Conservation (phyloP, 257 asterid genomes). For the Eucommia ulmoides region DNA sequence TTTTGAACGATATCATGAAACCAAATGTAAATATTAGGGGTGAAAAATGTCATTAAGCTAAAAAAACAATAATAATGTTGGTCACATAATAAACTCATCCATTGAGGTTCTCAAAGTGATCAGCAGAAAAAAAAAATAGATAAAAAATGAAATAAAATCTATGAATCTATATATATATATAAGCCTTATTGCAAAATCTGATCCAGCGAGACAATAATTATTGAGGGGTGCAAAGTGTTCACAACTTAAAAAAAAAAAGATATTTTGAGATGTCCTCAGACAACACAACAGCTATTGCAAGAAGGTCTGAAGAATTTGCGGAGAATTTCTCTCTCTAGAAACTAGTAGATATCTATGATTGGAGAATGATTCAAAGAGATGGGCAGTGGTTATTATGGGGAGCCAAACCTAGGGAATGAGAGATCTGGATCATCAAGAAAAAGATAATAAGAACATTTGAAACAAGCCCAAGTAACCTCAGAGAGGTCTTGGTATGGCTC, state of each 20-base stretch:
- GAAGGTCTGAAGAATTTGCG: not conserved
- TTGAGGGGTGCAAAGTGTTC: constrained; percentile 22
- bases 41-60: too few species aligned
- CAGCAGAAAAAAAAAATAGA: too few species aligned
- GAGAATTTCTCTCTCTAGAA: not conserved
- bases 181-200: too few species aligned
- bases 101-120: too few species aligned
- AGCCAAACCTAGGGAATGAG: constrained; percentile 33
- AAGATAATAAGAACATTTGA: constrained; percentile 43
- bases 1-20: too few species aligned
- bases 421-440: constrained; percentile 45
- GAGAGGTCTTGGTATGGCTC: constrained; percentile 90
- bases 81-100: too few species aligned
- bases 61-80: too few species aligned
- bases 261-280: not conserved
- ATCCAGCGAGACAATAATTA: constrained; percentile 90
- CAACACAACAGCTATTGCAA: not conserved
- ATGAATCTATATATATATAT: too few species aligned
- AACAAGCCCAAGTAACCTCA: constrained; percentile 88
- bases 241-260: constrained; percentile 55
- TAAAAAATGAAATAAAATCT: too few species aligned
- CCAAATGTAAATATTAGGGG: too few species aligned
- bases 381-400: constrained; percentile 68
- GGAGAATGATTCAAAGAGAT: constrained; percentile 11
- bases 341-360: not conserved